phyloP scores from a whole-genome alignment of 1,284 basidiomycete species.

The Fereydounia khargensis region DNA sequence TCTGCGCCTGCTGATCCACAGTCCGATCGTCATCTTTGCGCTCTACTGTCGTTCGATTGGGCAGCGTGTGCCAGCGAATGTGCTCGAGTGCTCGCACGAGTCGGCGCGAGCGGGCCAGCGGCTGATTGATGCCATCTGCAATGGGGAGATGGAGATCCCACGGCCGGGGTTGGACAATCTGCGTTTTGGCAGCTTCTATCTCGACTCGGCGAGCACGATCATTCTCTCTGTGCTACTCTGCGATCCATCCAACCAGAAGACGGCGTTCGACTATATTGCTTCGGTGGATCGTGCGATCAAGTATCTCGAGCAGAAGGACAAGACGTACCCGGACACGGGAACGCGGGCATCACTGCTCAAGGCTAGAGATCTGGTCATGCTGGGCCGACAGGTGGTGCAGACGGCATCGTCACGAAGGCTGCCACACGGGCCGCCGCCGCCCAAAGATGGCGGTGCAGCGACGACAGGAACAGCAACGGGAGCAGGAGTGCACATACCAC shows the following conservation, averaged over 20 bases:
- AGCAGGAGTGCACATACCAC: conserved; percentile 12
- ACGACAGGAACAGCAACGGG: conserved; percentile 1
- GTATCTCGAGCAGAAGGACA: conserved; percentile 27
- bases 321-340: conserved; percentile 26
- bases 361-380: conserved; percentile 22
- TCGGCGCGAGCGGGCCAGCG: conserved; percentile 20
- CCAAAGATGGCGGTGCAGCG: not conserved
- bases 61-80: conserved; percentile 18
- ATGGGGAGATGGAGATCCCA: conserved; percentile 17
- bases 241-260: conserved; percentile 28
- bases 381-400: conserved; percentile 26
- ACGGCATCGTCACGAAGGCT: conserved; percentile 9
- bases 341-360: conserved; percentile 28
- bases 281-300: conserved; percentile 30
- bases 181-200: conserved; percentile 31
- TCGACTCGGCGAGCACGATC: conserved; percentile 28
- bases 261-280: conserved; percentile 24
- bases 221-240: conserved; percentile 25
- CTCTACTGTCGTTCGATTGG: conserved; percentile 27
- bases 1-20: conserved; percentile 24
- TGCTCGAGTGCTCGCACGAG: conserved; percentile 21
- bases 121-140: conserved; percentile 26
- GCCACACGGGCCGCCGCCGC: conserved; percentile 1
- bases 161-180: conserved; percentile 28
- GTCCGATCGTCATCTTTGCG: conserved; percentile 29